phyloP scores from a whole-genome alignment of 495 filamentous ascomycete genomes.

The Neurospora terricola region DNA sequence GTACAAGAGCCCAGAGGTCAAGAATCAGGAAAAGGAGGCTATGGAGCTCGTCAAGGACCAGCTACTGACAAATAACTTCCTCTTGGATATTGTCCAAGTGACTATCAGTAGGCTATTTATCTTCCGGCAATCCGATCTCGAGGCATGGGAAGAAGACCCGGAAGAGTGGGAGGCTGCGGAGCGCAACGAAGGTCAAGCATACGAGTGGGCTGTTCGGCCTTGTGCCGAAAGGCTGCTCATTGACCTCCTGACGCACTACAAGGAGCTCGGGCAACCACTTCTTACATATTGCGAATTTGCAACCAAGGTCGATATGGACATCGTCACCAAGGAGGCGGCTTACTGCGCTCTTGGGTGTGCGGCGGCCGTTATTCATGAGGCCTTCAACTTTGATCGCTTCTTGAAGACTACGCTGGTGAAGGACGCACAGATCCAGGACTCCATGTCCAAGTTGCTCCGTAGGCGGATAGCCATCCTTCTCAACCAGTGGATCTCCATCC shows the following conservation, averaged over 20 bases:
- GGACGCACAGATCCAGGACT: slow-evolving; percentile 67
- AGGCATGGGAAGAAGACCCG: slow-evolving; percentile 84
- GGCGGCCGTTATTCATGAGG: slow-evolving; percentile 56
- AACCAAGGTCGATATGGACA: slow-evolving; percentile 54
- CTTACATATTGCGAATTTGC: slow-evolving; percentile 68
- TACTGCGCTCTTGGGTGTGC: slow-evolving; percentile 88
- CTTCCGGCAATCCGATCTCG: slow-evolving; percentile 73
- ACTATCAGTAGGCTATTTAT: slow-evolving; percentile 83
- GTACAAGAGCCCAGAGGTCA: slow-evolving; percentile 59
- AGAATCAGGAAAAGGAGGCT: slow-evolving; percentile 57
- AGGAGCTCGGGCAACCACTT: slow-evolving; percentile 62
- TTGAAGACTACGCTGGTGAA: slow-evolving; percentile 61
- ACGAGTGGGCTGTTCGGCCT: slow-evolving; percentile 78
- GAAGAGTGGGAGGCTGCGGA: slow-evolving; percentile 87
- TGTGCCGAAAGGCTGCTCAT: slow-evolving; percentile 92
- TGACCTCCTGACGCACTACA: slow-evolving; percentile 81
- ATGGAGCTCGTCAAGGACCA: slow-evolving; percentile 54
- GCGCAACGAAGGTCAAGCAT: slow-evolving; percentile 67
- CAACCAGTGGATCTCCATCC: slow-evolving; percentile 79
- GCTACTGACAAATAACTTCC: slow-evolving; percentile 63
- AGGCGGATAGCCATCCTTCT: slow-evolving; percentile 80
- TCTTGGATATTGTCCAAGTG: slow-evolving; percentile 67
- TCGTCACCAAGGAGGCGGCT: slow-evolving; percentile 81
- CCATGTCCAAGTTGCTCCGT: slow-evolving; percentile 76
- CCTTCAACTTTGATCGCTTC: slow-evolving; percentile 73